Percentiles rank a stretch among this genome's conserved stretches.
Conservation (phyloP, 2,329 filamentous ascomycete species). For the Leptographium galeiforme region DNA sequence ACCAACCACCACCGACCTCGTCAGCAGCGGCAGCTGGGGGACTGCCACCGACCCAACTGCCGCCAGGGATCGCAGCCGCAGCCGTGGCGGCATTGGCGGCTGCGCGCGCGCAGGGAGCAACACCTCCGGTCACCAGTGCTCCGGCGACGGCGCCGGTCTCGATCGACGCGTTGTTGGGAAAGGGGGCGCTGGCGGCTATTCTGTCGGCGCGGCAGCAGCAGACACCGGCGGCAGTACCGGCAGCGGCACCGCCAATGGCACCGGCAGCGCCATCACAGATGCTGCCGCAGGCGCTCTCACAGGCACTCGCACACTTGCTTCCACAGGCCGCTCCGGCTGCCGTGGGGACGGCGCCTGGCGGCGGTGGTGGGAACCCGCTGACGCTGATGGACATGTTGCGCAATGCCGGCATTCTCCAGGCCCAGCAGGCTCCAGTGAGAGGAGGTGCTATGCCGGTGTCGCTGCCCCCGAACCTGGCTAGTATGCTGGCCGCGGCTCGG, state of each 20-base stretch:
- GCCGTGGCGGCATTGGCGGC: slow-evolving; percentile 9
- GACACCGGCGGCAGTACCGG: background rate
- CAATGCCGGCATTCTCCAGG: slow-evolving; percentile 48
- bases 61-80: slow-evolving; percentile 16
- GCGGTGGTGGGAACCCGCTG: slow-evolving; percentile 27
- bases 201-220: slow-evolving; percentile 36
- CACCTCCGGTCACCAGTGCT: slow-evolving; percentile 8
- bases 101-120: slow-evolving; percentile 8
- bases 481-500: slow-evolving; percentile 13
- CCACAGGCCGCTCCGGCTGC: background rate
- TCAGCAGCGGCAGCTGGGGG: slow-evolving; percentile 3
- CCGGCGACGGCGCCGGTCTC: slow-evolving; percentile 26
- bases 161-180: slow-evolving; percentile 45
- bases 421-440: slow-evolving; percentile 13
- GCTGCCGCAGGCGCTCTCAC: slow-evolving; percentile 10
- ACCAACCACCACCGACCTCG: slow-evolving; percentile 14
- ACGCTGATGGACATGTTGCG: slow-evolving; percentile 55
- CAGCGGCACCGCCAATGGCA: background rate
- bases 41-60: slow-evolving; percentile 2
- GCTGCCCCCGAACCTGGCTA: slow-evolving; percentile 13
- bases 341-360: background rate
- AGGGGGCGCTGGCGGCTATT: slow-evolving; percentile 45
- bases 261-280: background rate
- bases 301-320: slow-evolving; percentile 3
- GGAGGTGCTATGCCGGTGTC: slow-evolving; percentile 21